A percentile compares a stretch with the other conserved stretches of the same genome.
Conservation (phyloP, 139 green algal genomes). For the Dunaliella primolecta region DNA sequence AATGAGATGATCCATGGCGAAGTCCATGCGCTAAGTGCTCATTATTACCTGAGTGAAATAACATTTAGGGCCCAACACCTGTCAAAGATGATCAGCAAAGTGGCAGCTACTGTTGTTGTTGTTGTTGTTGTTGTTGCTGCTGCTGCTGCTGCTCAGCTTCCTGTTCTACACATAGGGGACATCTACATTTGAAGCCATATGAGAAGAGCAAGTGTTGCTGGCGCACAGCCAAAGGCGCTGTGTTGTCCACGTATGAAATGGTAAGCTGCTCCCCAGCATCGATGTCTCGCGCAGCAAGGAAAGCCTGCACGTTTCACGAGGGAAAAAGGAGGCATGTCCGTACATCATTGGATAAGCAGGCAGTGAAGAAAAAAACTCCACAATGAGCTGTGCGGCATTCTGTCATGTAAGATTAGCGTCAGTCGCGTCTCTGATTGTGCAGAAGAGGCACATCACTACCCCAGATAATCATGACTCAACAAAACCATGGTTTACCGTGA, state of each 20-base stretch:
- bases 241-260: constrained; percentile 58
- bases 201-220: constrained; percentile 33
- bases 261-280: constrained; percentile 39
- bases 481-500: background rate
- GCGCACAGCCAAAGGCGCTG: constrained; percentile 8
- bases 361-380: background rate
- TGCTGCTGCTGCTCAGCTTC: too few relatives aligned
- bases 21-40: too few relatives aligned
- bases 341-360: too few relatives aligned
- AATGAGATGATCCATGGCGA: too few relatives aligned
- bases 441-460: background rate
- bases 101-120: too few relatives aligned
- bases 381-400: background rate
- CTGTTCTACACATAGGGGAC: constrained; percentile 42
- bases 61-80: too few relatives aligned
- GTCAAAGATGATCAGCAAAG: too few relatives aligned
- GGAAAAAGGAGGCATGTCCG: too few relatives aligned
- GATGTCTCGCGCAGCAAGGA: constrained; percentile 40
- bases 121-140: too few relatives aligned
- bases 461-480: background rate
- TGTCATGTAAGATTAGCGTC: background rate
- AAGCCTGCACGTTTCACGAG: constrained; percentile 6
- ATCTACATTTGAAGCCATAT: constrained; percentile 61
- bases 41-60: too few relatives aligned
- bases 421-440: background rate